phyloP scores from a whole-genome alignment of 306 rosid genomes.

The Adenanthera pavonina region DNA sequence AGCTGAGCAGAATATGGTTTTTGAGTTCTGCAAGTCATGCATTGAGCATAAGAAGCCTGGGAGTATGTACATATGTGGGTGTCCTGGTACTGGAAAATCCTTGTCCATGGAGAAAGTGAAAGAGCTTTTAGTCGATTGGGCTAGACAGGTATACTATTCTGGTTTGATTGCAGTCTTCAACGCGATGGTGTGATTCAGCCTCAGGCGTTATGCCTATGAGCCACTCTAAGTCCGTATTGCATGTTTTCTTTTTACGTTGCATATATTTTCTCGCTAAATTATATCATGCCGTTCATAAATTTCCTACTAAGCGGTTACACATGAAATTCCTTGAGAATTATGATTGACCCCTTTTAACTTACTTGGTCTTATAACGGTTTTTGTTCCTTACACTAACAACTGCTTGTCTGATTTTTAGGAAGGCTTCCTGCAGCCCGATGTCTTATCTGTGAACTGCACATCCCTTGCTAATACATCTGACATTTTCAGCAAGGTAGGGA shows the following conservation, averaged over 20 bases:
- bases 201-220: background rate
- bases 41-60: constrained; percentile 76
- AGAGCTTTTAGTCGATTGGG: constrained; percentile 64
- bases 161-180: background rate
- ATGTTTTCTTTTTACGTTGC: background rate
- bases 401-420: constrained; percentile 47
- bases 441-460: constrained; percentile 73
- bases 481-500: constrained; percentile 76
- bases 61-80: constrained; percentile 84
- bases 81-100: constrained; percentile 91
- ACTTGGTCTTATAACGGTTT: background rate
- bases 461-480: constrained; percentile 74
- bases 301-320: background rate
- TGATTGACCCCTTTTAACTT: background rate
- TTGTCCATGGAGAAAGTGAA: constrained; percentile 80
- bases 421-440: constrained; percentile 62
- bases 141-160: constrained; percentile 53
- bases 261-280: background rate
- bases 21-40: constrained; percentile 72
- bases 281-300: background rate
- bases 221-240: background rate
- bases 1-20: constrained; percentile 71
- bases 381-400: constrained; percentile 25
- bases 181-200: background rate
- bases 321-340: background rate